phyloP scores from a whole-genome alignment of 345 rosid genomes.

The Iberis pinnata region DNA sequence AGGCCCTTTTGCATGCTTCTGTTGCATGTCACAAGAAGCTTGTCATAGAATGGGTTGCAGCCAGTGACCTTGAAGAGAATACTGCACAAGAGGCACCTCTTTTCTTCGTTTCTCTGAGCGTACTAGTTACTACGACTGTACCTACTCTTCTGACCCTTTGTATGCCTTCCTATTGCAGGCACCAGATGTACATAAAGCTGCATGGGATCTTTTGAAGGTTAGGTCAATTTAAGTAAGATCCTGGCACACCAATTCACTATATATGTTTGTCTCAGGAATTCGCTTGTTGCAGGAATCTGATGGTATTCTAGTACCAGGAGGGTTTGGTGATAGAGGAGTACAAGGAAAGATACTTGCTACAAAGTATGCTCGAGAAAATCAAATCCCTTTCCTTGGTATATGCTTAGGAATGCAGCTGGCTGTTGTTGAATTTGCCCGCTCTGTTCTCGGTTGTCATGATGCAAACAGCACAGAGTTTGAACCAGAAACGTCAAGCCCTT shows the following conservation, averaged over 20 bases:
- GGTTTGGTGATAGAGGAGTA: conserved; percentile 80
- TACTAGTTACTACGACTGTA: not conserved
- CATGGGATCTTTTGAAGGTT: conserved; percentile 67
- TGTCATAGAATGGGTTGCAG: conserved; percentile 61
- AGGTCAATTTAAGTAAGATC: not conserved
- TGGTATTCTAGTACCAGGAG: conserved; percentile 72
- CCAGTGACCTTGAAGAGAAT: conserved; percentile 61
- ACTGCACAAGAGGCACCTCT: conserved; percentile 39
- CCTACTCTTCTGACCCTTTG: not conserved
- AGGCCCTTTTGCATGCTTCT: conserved; percentile 84
- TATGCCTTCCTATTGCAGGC: conserved; percentile 33
- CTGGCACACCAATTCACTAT: not conserved
- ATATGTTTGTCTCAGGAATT: conserved; percentile 8
- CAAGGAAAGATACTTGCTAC: conserved; percentile 74
- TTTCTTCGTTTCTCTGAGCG: conserved; percentile 9
- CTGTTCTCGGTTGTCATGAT: conserved; percentile 48
- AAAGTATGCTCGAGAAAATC: conserved; percentile 61
- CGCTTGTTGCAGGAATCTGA: conserved; percentile 45
- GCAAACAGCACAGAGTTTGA: conserved; percentile 76
- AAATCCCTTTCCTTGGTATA: conserved; percentile 63
- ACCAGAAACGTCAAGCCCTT: conserved; percentile 53
- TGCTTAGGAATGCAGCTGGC: conserved; percentile 82
- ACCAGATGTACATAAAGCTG: conserved; percentile 45
- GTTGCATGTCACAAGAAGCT: conserved; percentile 60
- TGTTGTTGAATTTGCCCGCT: conserved; percentile 66